Conservation (phyloP, 2,329 filamentous ascomycete genomes). For the Penicillium polonicum region DNA sequence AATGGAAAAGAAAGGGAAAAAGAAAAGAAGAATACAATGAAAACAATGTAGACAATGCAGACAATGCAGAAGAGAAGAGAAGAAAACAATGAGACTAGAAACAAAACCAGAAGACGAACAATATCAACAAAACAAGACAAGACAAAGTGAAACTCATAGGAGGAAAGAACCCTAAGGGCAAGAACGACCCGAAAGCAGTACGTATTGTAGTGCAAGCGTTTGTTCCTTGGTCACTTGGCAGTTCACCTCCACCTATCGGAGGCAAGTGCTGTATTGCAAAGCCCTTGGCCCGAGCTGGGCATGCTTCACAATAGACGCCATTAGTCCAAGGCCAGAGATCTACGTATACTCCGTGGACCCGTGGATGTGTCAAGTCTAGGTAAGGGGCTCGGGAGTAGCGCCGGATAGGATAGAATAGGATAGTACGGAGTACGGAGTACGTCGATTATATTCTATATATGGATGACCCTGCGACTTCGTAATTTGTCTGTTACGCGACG, state of each 20-base stretch:
- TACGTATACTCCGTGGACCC: neutral
- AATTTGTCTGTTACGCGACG: conserved; percentile 20
- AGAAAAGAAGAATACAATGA: neutral
- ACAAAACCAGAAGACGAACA: neutral
- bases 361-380: conserved; percentile 13
- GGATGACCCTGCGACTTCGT: conserved; percentile 1
- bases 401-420: neutral
- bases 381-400: conserved; percentile 6
- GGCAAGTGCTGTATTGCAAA: neutral
- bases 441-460: neutral
- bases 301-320: conserved; percentile 5
- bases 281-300: conserved; percentile 15
- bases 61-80: neutral
- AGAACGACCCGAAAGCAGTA: neutral
- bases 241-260: conserved; percentile 16
- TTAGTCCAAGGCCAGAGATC: conserved; percentile 3
- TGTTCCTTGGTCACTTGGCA: conserved; percentile 11
- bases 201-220: conserved; percentile 3
- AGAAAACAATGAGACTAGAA: neutral
- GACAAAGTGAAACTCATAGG: conserved; percentile 5
- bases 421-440: neutral
- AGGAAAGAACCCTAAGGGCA: neutral
- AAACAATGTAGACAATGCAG: neutral
- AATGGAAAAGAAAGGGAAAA: conserved; percentile 1
- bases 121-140: neutral